Conservation (phyloP, 169 alveolate genomes). For the Eimeria praecox region DNA sequence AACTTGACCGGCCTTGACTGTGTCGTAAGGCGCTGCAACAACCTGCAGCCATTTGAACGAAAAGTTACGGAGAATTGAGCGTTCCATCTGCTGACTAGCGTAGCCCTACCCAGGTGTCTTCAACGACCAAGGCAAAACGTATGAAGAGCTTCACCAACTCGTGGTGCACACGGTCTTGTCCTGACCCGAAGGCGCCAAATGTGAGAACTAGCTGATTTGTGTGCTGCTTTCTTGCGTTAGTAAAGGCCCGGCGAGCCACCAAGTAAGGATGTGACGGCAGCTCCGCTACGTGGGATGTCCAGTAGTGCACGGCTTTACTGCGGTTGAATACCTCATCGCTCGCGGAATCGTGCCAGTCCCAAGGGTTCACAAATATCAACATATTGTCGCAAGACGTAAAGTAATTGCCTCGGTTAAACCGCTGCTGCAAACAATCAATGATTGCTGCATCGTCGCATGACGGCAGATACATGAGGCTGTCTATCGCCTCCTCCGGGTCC, state of each 20-base stretch:
- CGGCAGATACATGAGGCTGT: slow-evolving; percentile 66
- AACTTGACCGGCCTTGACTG: neutral
- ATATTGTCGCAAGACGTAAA: slow-evolving; percentile 72
- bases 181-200: slow-evolving; percentile 53
- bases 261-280: slow-evolving; percentile 72
- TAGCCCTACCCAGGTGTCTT: slow-evolving; percentile 39
- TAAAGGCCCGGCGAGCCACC: slow-evolving; percentile 71
- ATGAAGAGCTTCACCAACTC: slow-evolving; percentile 57
- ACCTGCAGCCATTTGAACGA: neutral
- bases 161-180: slow-evolving; percentile 66
- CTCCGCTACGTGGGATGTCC: slow-evolving; percentile 53
- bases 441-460: slow-evolving; percentile 66
- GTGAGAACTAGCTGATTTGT: slow-evolving; percentile 76
- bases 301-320: slow-evolving; percentile 52
- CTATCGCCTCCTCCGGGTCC: slow-evolving; percentile 32
- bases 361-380: slow-evolving; percentile 72
- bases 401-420: slow-evolving; percentile 30
- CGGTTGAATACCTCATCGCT: slow-evolving; percentile 37
- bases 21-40: neutral
- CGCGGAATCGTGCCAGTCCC: slow-evolving; percentile 37
- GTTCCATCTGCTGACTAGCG: neutral
- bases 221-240: slow-evolving; percentile 51
- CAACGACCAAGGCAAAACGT: slow-evolving; percentile 32
- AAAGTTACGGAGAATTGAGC: neutral
- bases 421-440: slow-evolving; percentile 68